These are phyloP conservation scores for Saccharomycopsis sp. DNA, from an alignment of 805 yeast genomes.

Conservation along the genomic window DNA sequence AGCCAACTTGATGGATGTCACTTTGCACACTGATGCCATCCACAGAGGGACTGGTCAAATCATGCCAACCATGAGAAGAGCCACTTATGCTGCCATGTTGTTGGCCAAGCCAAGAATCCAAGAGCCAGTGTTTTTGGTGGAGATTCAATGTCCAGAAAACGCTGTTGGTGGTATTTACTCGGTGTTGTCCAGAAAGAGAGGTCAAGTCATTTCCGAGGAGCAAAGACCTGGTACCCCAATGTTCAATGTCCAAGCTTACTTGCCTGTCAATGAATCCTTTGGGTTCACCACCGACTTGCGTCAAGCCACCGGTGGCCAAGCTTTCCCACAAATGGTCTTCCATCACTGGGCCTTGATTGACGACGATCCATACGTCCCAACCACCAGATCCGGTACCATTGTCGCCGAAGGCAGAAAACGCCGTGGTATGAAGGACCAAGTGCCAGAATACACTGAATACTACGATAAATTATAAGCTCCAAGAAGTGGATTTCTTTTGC, in stretches of 20 bases:
- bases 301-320: conserved; percentile 99
- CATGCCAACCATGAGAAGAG: conserved; percentile 99
- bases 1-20: conserved; percentile 97
- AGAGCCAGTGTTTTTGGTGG: conserved; percentile 99
- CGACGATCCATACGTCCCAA: conserved; percentile 90
- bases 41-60: conserved; percentile 99
- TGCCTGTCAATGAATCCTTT: conserved; percentile 99
- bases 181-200: conserved; percentile 98
- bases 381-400: conserved; percentile 60
- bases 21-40: conserved; percentile 99
- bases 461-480: conserved; percentile 77
- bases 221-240: conserved; percentile 99
- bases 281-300: conserved; percentile 99
- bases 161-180: conserved; percentile 99
- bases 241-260: conserved; percentile 99
- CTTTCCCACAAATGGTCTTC: conserved; percentile 99
- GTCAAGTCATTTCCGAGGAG: conserved; percentile 98
- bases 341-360: conserved; percentile 93
- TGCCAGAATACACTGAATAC: conserved; percentile 99
- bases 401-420: conserved; percentile 76
- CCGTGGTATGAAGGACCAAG: conserved; percentile 93
- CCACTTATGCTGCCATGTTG: conserved; percentile 94
- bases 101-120: conserved; percentile 98
- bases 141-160: conserved; percentile 98
- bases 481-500: no score